These are phyloP conservation scores for Botrytis pseudocinerea DNA, from an alignment of 2,329 filamentous ascomycete genomes.

Conservation along the genomic window DNA sequence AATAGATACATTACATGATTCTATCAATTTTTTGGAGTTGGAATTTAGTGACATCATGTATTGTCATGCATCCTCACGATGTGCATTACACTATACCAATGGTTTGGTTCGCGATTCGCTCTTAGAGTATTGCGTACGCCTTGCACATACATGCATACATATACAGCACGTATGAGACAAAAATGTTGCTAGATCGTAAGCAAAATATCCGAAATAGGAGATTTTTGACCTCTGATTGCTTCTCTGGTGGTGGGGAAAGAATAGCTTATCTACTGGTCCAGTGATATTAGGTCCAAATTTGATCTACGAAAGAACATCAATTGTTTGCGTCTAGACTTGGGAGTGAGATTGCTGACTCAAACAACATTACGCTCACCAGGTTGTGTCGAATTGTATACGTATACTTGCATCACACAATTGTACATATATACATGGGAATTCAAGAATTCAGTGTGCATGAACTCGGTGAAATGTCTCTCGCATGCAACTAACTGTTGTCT, in stretches of 20 bases:
- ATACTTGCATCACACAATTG: background rate
- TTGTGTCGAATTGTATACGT: background rate
- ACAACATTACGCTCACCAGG: background rate
- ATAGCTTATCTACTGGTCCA: background rate
- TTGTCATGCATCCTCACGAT: background rate
- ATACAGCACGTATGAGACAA: background rate
- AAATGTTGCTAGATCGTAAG: background rate
- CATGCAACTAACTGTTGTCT: background rate
- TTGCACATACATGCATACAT: background rate
- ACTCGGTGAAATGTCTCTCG: background rate
- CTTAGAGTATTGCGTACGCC: background rate
- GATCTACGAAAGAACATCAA: background rate
- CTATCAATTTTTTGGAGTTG: background rate
- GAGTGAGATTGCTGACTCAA: background rate
- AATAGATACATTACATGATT: background rate
- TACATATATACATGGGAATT: background rate
- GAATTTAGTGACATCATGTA: background rate
- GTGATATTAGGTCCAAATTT: background rate
- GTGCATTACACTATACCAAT: background rate
- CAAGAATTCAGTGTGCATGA: background rate
- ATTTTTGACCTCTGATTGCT: background rate
- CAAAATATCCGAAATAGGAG: background rate
- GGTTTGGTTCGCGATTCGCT: background rate
- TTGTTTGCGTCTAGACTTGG: background rate
- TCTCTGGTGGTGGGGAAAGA: background rate